Base-by-base conservation (phyloP, 2,329 filamentous ascomycete genomes). In the Colletotrichum sp. region DNA sequence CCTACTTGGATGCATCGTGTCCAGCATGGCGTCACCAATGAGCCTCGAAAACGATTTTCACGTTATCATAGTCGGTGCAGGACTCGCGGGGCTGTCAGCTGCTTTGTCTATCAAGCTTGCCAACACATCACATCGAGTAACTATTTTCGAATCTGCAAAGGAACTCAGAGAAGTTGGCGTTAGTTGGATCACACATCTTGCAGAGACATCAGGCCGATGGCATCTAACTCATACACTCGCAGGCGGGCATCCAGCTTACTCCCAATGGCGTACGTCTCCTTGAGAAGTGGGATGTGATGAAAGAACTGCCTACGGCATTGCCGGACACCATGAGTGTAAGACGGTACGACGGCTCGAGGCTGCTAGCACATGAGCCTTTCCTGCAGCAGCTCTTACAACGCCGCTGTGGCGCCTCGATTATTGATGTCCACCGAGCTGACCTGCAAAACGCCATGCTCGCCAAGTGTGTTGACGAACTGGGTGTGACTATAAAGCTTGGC, bases 361-460 rank as follows among this genome's bases (percentile, higher is more conserved):
- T 69, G 36, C 69, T 76, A 21, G 69, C 69, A 24, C 59, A 66
- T 36, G 69, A 72, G 18, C 32, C 52, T 13, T 16, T 21, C 12
- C 44, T 76, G 24, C 69, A 57, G 28, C 30, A 44, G 8, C 24
- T 55, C 5, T 26, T 67, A 24, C 34, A 30, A 32, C 32, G 39
- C 16, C 64, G 64, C 15, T 67, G 9, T 60, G 71, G 68, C 1
- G 75, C 72, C n/a, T 87, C 87, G 0, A 87, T 88, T 77, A 84
- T 86, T 77, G 86, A 89, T 69, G 81, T 89, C 24, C 88, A 90
- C 80, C 85, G 88, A 21, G 87, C 87, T 34, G 87, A 89, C 78
- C 86, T 88, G 39, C 86, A 89, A 76, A 80, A 79, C 32, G 85
- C 86, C 21, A 80, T 89, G 15, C 81, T 88, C 1, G 79, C 81